Evolutionary conservation across 306 rosid species (phyloP).

Genomic region (Luffa aegyptiaca): DNA sequence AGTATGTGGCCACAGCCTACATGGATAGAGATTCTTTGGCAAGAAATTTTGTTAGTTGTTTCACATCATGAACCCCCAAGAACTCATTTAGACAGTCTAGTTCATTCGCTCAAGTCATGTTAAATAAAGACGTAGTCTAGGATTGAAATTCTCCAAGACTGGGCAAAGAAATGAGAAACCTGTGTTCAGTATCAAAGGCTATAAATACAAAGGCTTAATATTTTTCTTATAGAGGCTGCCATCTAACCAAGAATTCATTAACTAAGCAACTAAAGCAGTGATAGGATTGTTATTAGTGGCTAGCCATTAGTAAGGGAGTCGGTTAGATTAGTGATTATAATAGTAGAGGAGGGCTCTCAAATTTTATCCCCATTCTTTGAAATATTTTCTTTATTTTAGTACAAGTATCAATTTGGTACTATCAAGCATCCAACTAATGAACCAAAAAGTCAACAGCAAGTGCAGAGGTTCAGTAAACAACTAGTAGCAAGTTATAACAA

Average conservation of each 20-base stretch:
- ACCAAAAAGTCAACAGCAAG: neutral
- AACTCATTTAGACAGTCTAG: neutral
- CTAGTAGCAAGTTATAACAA: neutral
- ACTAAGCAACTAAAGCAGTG: neutral
- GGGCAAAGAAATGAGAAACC: neutral
- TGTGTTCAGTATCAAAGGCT: neutral
- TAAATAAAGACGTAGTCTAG: neutral
- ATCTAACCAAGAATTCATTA: neutral
- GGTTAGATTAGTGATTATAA: neutral
- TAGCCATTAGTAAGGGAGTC: neutral
- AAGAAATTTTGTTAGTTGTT: neutral
- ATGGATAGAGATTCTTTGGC: neutral
- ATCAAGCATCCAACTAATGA: neutral
- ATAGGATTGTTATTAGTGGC: neutral
- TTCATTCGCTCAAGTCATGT: neutral
- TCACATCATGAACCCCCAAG: neutral
- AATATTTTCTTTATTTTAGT: neutral
- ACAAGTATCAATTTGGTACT: neutral
- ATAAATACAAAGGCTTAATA: neutral
- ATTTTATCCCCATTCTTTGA: neutral
- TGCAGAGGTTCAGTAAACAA: neutral
- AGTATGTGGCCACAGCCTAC: neutral
- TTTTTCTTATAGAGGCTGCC: neutral
- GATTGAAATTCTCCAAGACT: neutral
- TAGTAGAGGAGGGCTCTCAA: neutral